Evolutionary conservation across 2,329 filamentous ascomycete species (phyloP).

Genomic region (Penicillium corylophilum): DNA sequence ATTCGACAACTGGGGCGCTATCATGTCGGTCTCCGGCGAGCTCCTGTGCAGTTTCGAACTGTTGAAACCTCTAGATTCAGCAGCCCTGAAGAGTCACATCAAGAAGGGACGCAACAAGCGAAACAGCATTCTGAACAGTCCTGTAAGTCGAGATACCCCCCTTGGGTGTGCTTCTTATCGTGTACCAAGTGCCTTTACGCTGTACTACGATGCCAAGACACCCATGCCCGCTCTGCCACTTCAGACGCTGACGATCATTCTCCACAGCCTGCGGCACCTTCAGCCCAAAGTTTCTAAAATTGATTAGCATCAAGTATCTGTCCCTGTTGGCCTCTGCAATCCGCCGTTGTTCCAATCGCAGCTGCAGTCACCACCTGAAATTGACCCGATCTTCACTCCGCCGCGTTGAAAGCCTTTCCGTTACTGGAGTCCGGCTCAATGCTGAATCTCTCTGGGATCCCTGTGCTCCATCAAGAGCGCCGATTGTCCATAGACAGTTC

Average conservation of each 20-base stretch:
- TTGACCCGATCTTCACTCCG: conserved; percentile 8
- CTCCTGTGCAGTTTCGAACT: conserved; percentile 96
- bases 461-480: neutral
- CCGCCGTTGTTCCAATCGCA: conserved; percentile 9
- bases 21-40: conserved; percentile 95
- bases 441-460: conserved; percentile 1
- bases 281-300: conserved; percentile 45
- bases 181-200: conserved; percentile 21
- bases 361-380: conserved; percentile 7
- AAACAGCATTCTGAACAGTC: conserved; percentile 93
- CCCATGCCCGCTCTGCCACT: neutral
- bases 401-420: conserved; percentile 1
- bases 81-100: conserved; percentile 95
- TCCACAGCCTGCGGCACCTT: conserved; percentile 43
- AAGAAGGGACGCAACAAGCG: conserved; percentile 96
- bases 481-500: neutral
- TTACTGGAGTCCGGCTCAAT: conserved; percentile 5
- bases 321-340: conserved; percentile 10
- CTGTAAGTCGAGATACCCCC: conserved; percentile 61
- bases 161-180: conserved; percentile 16
- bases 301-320: conserved; percentile 3
- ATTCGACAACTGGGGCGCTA: conserved; percentile 98
- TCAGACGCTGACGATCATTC: conserved; percentile 17
- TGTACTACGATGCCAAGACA: conserved; percentile 24
- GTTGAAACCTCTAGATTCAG: conserved; percentile 92